Conservation (phyloP, 2,329 filamentous ascomycete genomes). For the Diplodia intermedia region DNA sequence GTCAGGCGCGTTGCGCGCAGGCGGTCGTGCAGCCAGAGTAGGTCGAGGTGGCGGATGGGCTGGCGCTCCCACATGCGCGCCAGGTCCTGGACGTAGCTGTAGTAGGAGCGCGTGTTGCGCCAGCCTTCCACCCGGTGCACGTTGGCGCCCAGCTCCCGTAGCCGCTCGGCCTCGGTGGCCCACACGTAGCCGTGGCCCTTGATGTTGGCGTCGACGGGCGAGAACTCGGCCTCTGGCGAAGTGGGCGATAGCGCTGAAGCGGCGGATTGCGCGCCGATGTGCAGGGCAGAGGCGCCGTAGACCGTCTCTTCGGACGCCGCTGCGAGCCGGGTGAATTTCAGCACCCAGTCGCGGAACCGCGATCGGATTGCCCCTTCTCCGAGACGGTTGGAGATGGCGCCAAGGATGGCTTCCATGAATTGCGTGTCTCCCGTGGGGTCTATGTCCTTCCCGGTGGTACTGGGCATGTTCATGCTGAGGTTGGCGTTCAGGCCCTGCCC, state of each 20-base stretch:
- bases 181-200: constrained; percentile 94
- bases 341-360: constrained; percentile 94
- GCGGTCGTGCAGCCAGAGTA: constrained; percentile 92
- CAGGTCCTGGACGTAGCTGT: constrained; percentile 80
- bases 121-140: constrained; percentile 94
- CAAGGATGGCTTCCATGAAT: constrained; percentile 86
- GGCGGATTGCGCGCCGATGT: constrained; percentile 72
- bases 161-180: constrained; percentile 80
- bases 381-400: constrained; percentile 82
- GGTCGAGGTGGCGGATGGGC: constrained; percentile 80
- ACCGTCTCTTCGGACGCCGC: constrained; percentile 95
- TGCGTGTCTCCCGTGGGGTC: constrained; percentile 85
- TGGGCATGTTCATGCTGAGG: constrained; percentile 38
- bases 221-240: constrained; percentile 28
- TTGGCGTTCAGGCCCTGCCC: constrained; percentile 47
- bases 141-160: constrained; percentile 87
- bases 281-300: constrained; percentile 88
- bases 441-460: constrained; percentile 42
- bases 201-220: constrained; percentile 54
- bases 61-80: constrained; percentile 50
- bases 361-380: constrained; percentile 86
- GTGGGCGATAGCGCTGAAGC: constrained; percentile 47
- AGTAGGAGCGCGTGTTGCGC: constrained; percentile 94
- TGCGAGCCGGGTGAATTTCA: constrained; percentile 89
- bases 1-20: constrained; percentile 81